A percentile compares a stretch with the other conserved stretches of the same genome.
Evolutionary conservation across 331 rosid genomes (phyloP).

Genomic region (Pyrus hybrid): DNA sequence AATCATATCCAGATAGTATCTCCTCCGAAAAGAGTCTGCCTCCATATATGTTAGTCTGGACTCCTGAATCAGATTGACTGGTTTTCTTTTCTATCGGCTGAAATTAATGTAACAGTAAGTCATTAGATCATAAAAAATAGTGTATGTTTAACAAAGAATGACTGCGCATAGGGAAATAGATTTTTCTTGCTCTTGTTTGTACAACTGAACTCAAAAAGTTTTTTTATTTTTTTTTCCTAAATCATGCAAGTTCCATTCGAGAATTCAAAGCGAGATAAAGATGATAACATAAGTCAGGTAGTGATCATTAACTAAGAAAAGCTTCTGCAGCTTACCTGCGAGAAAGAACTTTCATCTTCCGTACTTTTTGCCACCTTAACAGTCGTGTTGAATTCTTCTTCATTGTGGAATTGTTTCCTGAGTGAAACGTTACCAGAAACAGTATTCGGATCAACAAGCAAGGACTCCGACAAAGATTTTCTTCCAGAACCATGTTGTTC

Average conservation of each 20-base stretch:
- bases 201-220: background rate
- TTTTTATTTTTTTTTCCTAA: background rate
- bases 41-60: conserved; percentile 31
- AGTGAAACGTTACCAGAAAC: conserved; percentile 54
- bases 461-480: conserved; percentile 71
- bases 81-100: conserved; percentile 53
- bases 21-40: conserved; percentile 48
- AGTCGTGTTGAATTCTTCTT: conserved; percentile 46
- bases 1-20: conserved; percentile 23
- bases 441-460: conserved; percentile 43
- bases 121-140: background rate
- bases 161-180: background rate
- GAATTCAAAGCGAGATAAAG: background rate
- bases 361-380: conserved; percentile 45
- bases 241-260: background rate
- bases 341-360: conserved; percentile 40
- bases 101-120: conserved; percentile 13
- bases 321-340: conserved; percentile 38
- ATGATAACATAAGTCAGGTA: background rate
- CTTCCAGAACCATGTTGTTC: conserved; percentile 83
- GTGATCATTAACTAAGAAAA: background rate
- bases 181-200: background rate
- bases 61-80: conserved; percentile 31
- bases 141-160: background rate
- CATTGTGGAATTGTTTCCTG: conserved; percentile 67